Evolutionary conservation across 495 filamentous ascomycete genomes (phyloP).

Genomic region (Penicillium chermesinum): DNA sequence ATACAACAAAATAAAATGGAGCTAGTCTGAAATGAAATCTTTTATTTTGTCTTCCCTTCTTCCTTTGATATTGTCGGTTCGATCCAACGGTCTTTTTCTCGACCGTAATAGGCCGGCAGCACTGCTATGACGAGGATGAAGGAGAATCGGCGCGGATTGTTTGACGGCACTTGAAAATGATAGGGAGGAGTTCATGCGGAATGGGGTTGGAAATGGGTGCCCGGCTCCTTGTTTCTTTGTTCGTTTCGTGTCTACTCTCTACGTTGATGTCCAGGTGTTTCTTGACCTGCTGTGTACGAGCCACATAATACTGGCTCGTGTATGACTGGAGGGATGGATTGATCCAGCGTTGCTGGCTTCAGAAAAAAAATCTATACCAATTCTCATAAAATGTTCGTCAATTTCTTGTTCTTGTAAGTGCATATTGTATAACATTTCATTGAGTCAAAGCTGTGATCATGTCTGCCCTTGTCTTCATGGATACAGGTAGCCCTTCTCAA

Average conservation of each 20-base stretch:
- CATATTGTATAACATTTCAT: slow-evolving; percentile 2
- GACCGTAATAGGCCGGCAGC: slow-evolving; percentile 5
- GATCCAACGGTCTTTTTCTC: not conserved
- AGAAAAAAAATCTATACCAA: slow-evolving; percentile 23
- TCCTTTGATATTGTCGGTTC: slow-evolving; percentile 10
- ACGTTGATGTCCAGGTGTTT: not conserved
- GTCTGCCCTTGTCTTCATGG: slow-evolving; percentile 27
- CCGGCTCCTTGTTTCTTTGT: not conserved
- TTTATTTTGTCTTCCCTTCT: slow-evolving; percentile 33
- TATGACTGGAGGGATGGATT: slow-evolving; percentile 16
- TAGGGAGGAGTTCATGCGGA: not conserved
- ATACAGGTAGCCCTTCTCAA: slow-evolving; percentile 50
- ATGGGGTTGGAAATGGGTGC: not conserved
- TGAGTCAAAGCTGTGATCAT: too few relatives aligned
- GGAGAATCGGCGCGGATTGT: not conserved
- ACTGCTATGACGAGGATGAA: slow-evolving; percentile 12
- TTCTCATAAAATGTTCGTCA: not conserved
- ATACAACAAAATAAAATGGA: slow-evolving; percentile 35
- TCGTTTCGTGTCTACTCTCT: not conserved
- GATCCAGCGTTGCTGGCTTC: not conserved
- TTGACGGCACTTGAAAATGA: not conserved
- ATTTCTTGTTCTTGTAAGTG: not conserved
- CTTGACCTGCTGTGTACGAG: not conserved
- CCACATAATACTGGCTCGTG: slow-evolving; percentile 15
- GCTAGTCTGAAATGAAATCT: slow-evolving; percentile 34